Base-by-base conservation (phyloP, 164 flowering plant species). In the Akebia trifoliata region DNA sequence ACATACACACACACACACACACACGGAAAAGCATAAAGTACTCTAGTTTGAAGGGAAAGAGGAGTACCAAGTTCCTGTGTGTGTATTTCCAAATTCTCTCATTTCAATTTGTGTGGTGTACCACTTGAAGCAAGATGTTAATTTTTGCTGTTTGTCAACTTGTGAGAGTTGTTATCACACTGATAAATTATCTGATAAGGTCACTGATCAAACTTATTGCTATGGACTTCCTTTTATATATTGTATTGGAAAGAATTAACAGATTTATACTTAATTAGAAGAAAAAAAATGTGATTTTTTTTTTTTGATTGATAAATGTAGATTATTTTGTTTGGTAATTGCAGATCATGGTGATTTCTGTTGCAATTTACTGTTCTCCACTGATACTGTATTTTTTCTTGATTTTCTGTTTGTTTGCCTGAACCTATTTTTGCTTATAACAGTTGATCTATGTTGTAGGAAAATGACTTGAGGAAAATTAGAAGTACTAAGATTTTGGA, bases 401-500 rank as follows among this genome's bases (percentile, higher is more conserved):
- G 11, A 38, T 29, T 26, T 31, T 18, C 47, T 18, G 2, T 8
- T 14, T 36, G 1, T 9, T 57, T 29, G 31, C 30, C 50, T 22
- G 20, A 18, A 4, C 50, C 5, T 21, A 2, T 28, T 28, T 9
- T 43, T 6, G 32, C n/a, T 8, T 39, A 8, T 14, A 8, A 39
- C n/a, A 43, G 4, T 43, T 17, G 47, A 1, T 20, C 45, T 65
- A 2, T 54, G 17, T 40, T 63, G 51, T 67, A 93, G 99, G 97
- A 93, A 75, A 52, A 63, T 37, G 85, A 87, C 64, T 59, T 81
- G 68, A 77, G 60, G 49, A 65, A 60, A 22, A 62, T 72, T 38
- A 80, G 81, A 68, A 76, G 75, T 15, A 74, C 77, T 30, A 82
- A 77, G 66, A 38, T 74, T 28, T 79, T 50, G 6, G 79, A 71